A percentile compares a stretch with the other conserved stretches of the same genome.
These are phyloP conservation scores for Spiromastix sp. DNA, from an alignment of 2,329 filamentous ascomycete species.

Conservation along the genomic window DNA sequence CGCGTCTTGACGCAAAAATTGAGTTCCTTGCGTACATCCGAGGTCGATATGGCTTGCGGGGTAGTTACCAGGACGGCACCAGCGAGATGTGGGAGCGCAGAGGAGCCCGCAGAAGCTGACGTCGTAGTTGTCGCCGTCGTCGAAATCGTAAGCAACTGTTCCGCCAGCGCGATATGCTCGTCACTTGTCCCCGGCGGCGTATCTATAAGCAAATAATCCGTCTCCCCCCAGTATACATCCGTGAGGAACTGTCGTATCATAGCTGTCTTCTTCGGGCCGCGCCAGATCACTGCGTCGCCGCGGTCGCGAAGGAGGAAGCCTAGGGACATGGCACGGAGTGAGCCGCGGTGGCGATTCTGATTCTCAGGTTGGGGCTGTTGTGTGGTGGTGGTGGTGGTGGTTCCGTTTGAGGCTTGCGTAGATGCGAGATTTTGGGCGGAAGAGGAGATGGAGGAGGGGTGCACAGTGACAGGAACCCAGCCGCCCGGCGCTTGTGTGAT, in stretches of 20 bases:
- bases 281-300: slow-evolving; percentile 91
- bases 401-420: slow-evolving; percentile 2
- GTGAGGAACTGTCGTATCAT: slow-evolving; percentile 96
- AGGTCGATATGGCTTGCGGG: slow-evolving; percentile 84
- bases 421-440: neutral
- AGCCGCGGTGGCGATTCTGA: slow-evolving; percentile 21
- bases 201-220: slow-evolving; percentile 91
- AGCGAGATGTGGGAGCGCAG: slow-evolving; percentile 51
- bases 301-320: slow-evolving; percentile 77
- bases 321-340: slow-evolving; percentile 68
- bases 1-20: slow-evolving; percentile 85
- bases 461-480: slow-evolving; percentile 83
- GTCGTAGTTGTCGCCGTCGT: neutral
- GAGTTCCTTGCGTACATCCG: slow-evolving; percentile 87
- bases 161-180: slow-evolving; percentile 90
- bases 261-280: slow-evolving; percentile 95
- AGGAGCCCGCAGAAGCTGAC: slow-evolving; percentile 7
- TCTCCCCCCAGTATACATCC: slow-evolving; percentile 75
- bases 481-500: slow-evolving; percentile 85
- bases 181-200: slow-evolving; percentile 94
- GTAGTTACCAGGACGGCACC: slow-evolving; percentile 94
- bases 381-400: slow-evolving; percentile 4
- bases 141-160: slow-evolving; percentile 56
- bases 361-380: slow-evolving; percentile 7
- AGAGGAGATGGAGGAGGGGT: slow-evolving; percentile 38